A percentile compares a stretch with the other conserved stretches of the same genome.
Conservation (phyloP, 2,329 filamentous ascomycete genomes). For the Zymoseptoria crescenta region DNA sequence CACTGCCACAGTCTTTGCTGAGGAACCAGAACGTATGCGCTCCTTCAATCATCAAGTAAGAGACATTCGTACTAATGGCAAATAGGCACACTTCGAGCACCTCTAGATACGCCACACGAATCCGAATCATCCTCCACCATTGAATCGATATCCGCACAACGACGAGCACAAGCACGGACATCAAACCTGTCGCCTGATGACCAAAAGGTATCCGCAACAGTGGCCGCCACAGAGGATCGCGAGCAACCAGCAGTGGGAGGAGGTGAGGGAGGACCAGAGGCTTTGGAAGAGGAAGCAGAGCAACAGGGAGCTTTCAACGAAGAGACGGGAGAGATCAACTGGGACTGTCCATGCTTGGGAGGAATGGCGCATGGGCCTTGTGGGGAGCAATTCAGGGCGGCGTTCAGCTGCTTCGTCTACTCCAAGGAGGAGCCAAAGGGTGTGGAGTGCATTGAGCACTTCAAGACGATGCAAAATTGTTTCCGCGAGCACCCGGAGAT, state of each 20-base stretch:
- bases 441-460: slow-evolving; percentile 29
- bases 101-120: slow-evolving; percentile 36
- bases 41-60: not conserved
- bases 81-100: slow-evolving; percentile 25
- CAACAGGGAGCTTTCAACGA: slow-evolving; percentile 94
- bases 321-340: slow-evolving; percentile 99
- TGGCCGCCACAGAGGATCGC: slow-evolving; percentile 14
- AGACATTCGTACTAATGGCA: slow-evolving; percentile 8
- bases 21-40: slow-evolving; percentile 64
- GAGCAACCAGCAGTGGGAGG: slow-evolving; percentile 24
- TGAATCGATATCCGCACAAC: slow-evolving; percentile 37
- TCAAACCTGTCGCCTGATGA: slow-evolving; percentile 4
- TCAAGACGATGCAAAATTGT: slow-evolving; percentile 91
- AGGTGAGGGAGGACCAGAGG: slow-evolving; percentile 46
- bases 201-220: slow-evolving; percentile 2
- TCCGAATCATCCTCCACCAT: slow-evolving; percentile 37
- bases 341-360: slow-evolving; percentile 95
- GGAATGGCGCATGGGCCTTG: slow-evolving; percentile 97
- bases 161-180: slow-evolving; percentile 27
- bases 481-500: slow-evolving; percentile 89
- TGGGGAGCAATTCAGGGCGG: slow-evolving; percentile 87
- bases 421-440: slow-evolving; percentile 84
- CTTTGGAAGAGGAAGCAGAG: slow-evolving; percentile 70
- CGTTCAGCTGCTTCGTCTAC: slow-evolving; percentile 98
- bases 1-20: slow-evolving; percentile 78